Evolutionary conservation across 768 basidiomycete genomes (phyloP), one percentile per base, ranked within the genome.

Genomic region (Leucogyrophana mollusca): DNA sequence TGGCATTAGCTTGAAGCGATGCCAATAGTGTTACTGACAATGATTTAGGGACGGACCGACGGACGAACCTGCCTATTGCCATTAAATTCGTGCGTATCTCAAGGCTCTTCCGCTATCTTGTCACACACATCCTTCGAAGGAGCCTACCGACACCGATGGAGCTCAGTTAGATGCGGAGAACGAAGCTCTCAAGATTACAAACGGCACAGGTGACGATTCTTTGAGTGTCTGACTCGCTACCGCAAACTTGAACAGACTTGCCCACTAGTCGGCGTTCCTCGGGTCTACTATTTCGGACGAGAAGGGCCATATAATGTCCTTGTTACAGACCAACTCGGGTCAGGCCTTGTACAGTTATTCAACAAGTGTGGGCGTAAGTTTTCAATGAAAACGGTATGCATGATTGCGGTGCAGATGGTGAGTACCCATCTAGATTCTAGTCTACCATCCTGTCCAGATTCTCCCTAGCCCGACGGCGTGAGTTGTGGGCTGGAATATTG

Each of bases 301-400:
- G 95, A 99, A 69, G 96, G 95, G 9, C 78, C 98, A 34, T 95
- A 99, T 73, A 99, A 99, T 67, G 91, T 90, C 46, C 80, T 91
- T 40, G 89, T 90, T 64, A 90, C 94, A 50, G 95, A 99, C 71
- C 77, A 98, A 21, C 77, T 99, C 13, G 96, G 95, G n/a, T 94
- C 95, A 17, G 94, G 94, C 57, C 73, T 99, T 34, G 95, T 98
- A 70, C 96, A 99, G 63, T 77, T 99, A 25, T 98, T 99, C 62
- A 96, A 98, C 69, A 94, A 96, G 92, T 98, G 94, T 64, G 83
- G 87, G n/a, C 86, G 95, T 55, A 97, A 97, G 71, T 99, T 98
- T 71, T 82, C 82, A 43, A 85, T 95, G 66, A 99, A 99, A 80
- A 98, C 94, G 0, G 95, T 97, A 20, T 96, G 93, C 63, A 93